A percentile compares a stretch with the other conserved stretches of the same genome.
Conservation (phyloP, 495 filamentous ascomycete genomes). For the Aspergillus indologenus region DNA sequence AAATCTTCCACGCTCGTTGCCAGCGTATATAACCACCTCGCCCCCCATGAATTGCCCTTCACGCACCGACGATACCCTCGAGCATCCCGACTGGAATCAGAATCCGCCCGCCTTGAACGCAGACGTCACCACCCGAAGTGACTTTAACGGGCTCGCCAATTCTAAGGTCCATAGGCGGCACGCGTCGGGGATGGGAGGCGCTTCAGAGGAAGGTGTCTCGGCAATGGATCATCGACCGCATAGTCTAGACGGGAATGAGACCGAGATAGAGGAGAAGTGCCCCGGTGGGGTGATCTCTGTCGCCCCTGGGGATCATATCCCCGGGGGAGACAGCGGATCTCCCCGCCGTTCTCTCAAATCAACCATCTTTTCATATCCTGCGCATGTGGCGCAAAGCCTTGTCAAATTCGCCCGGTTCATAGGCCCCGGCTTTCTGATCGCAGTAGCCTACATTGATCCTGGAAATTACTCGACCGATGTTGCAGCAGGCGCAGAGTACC, state of each 20-base stretch:
- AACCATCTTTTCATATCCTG: conserved; percentile 18
- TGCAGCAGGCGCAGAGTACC: conserved; percentile 63
- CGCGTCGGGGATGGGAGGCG: conserved; percentile 22
- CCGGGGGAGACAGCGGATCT: conserved; percentile 36
- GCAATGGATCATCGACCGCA: conserved; percentile 25
- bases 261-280: conserved; percentile 26
- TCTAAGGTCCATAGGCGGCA: conserved; percentile 37
- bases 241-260: conserved; percentile 25
- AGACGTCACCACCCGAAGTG: conserved; percentile 59
- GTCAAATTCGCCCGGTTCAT: conserved; percentile 72
- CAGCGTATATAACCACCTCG: not conserved
- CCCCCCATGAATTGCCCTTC: conserved; percentile 62
- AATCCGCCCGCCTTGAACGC: conserved; percentile 53
- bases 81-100: conserved; percentile 58
- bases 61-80: conserved; percentile 55
- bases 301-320: conserved; percentile 31
- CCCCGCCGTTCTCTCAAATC: conserved; percentile 36
- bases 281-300: conserved; percentile 36
- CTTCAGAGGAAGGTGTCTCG: conserved; percentile 25
- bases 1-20: not conserved
- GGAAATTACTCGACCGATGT: conserved; percentile 87
- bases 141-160: conserved; percentile 57
- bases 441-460: conserved; percentile 78
- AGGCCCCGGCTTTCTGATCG: conserved; percentile 82
- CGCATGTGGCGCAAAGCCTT: conserved; percentile 34